Evolutionary conservation across 129 eudicot species (phyloP).

Genomic region (Tagetes erecta): DNA sequence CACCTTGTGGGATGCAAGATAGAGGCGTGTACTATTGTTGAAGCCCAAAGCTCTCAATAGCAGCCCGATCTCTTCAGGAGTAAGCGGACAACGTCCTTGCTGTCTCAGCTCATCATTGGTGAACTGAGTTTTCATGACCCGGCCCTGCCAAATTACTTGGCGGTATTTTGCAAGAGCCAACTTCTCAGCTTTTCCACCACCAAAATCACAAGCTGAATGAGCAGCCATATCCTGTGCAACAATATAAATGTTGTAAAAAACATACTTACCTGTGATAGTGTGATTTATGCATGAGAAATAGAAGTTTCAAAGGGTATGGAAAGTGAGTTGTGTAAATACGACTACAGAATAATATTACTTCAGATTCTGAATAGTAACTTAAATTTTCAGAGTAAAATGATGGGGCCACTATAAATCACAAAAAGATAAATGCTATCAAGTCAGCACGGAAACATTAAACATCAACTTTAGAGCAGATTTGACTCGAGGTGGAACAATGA

Average conservation of each 20-base stretch:
- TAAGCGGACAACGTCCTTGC: constrained; percentile 93
- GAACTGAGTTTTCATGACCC: constrained; percentile 83
- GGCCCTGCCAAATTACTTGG: constrained; percentile 95
- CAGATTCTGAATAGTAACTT: not conserved
- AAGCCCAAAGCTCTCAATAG: constrained; percentile 86
- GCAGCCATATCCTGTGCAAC: constrained; percentile 94
- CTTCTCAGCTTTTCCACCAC: constrained; percentile 96
- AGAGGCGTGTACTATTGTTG: constrained; percentile 66
- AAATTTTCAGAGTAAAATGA: no score
- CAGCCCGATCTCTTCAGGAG: constrained; percentile 94
- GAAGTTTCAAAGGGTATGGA: not conserved
- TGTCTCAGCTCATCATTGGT: constrained; percentile 79
- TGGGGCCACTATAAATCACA: no score
- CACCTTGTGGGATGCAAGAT: constrained; percentile 99
- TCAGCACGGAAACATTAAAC: no score
- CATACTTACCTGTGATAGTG: not conserved
- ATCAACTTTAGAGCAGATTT: no score
- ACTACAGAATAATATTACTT: not conserved
- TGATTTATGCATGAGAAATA: constrained; percentile 16
- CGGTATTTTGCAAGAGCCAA: constrained; percentile 96
- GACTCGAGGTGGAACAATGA: no score
- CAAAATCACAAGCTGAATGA: constrained; percentile 97
- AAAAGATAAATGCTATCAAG: no score
- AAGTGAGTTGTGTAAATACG: not conserved
- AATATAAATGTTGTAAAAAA: constrained; percentile 1